Base-by-base conservation (phyloP, 2,329 filamentous ascomycete genomes). In the Whalleya microplaca region DNA sequence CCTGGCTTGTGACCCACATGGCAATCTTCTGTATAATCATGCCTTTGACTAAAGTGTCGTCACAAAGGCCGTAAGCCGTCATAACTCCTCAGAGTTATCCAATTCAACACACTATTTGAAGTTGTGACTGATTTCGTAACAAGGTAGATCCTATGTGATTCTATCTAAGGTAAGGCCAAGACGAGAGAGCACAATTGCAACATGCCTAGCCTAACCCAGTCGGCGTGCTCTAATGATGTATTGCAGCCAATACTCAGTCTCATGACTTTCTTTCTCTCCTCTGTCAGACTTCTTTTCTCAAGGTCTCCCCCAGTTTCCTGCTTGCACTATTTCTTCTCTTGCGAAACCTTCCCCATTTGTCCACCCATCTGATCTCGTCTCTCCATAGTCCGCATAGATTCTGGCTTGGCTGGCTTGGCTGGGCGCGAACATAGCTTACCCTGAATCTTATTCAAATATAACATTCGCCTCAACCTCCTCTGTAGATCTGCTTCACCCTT, bases 261-360 rank as follows among this genome's bases (percentile, higher is more conserved):
- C 63, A 68, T 69, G 66, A 68, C 65, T 64, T 64, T 58, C 56
- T 64, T 55, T 51, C 45, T 29, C 50, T 55, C n/a, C n/a, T n/a
- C 61, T 59, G 52, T 56, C 61, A 58, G 57, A 60, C 53, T 48
- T 48, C 58, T 60, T 58, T 62, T 48, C 52, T 52, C 49, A 48
- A 60, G 48, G 45, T 52, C 45, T 42, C 61, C 48, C 50, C 56
- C 44, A 63, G 59, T 53, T 56, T 67, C 64, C 56, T 58, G 59
- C 46, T 51, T 48, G 55, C 56, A 54, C 55, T 62, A 59, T 63
- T 55, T 55, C 58, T 56, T 57, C 56, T 56, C 46, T 47, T 64
- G 49, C 47, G 62, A 68, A 69, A 69, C 67, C 67, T 69, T 69
- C 67, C 67, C 53, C 44, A 67, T 69, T 68, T 29, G 66, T 69